phyloP scores from a whole-genome alignment of 2,329 filamentous ascomycete genomes.

The Xylaria sp. region DNA sequence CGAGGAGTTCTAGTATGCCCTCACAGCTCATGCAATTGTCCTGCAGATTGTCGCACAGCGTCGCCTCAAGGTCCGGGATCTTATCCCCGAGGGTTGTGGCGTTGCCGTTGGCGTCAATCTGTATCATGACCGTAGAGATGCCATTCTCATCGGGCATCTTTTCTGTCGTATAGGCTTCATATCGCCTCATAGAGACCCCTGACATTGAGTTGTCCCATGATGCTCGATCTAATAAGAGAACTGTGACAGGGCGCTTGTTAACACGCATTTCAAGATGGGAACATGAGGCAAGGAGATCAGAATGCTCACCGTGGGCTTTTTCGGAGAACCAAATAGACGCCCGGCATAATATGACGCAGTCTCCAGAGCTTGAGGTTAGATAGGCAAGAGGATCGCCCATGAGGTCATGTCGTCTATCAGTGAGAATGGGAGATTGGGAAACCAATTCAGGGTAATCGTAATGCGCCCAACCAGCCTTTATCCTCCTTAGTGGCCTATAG shows the following conservation, averaged over 20 bases:
- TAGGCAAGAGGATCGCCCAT: conserved; percentile 33
- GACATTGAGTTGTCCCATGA: conserved; percentile 39
- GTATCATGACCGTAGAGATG: background rate
- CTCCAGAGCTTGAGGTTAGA: conserved; percentile 37
- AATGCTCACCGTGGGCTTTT: conserved; percentile 41
- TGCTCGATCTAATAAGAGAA: conserved; percentile 50
- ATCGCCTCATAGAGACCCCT: conserved; percentile 37
- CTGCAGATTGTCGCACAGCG: conserved; percentile 41
- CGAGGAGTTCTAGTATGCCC: conserved; percentile 35
- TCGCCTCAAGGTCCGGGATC: conserved; percentile 45
- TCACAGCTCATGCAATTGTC: conserved; percentile 4
- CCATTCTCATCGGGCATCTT: conserved; percentile 18
- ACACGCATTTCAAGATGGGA: background rate
- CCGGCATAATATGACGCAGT: conserved; percentile 48
- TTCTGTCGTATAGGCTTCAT: conserved; percentile 26
- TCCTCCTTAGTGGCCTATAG: conserved; percentile 12
- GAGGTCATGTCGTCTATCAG: conserved; percentile 8
- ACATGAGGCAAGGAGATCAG: background rate
- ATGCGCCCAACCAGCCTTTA: conserved; percentile 19
- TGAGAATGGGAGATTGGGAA: background rate
- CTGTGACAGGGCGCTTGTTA: conserved; percentile 26
- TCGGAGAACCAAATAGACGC: conserved; percentile 50
- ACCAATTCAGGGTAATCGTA: conserved; percentile 35
- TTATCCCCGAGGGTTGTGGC: conserved; percentile 29
- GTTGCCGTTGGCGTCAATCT: conserved; percentile 7